Conservation (phyloP, 768 basidiomycete genomes). For the Podaxis sp. region DNA sequence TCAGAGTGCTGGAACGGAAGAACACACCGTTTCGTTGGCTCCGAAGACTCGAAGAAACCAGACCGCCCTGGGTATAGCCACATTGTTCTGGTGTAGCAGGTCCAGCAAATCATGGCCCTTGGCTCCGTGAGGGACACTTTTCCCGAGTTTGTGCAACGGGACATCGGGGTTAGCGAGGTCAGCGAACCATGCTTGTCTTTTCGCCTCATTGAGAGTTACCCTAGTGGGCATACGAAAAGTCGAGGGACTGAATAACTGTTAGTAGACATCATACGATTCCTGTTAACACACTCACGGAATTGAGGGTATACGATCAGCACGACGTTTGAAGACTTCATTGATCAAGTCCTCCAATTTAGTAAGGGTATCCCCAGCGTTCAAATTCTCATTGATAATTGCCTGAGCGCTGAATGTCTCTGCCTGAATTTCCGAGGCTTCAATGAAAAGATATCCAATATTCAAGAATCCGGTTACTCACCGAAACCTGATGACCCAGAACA, state of each 20-base stretch:
- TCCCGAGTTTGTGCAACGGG: slow-evolving; percentile 78
- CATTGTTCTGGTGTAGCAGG: slow-evolving; percentile 70
- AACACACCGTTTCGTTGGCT: slow-evolving; percentile 76
- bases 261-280: background rate
- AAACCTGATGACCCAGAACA: slow-evolving; percentile 49
- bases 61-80: slow-evolving; percentile 78
- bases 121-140: slow-evolving; percentile 83
- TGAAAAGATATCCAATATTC: background rate
- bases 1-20: background rate
- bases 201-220: slow-evolving; percentile 77
- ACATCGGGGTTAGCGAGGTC: slow-evolving; percentile 81
- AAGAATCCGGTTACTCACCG: slow-evolving; percentile 41
- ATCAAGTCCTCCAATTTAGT: slow-evolving; percentile 70
- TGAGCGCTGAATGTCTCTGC: slow-evolving; percentile 66
- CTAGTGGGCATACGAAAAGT: slow-evolving; percentile 81
- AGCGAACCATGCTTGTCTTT: slow-evolving; percentile 79
- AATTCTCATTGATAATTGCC: slow-evolving; percentile 47
- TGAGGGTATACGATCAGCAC: slow-evolving; percentile 51
- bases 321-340: slow-evolving; percentile 70
- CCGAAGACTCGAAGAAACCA: slow-evolving; percentile 90
- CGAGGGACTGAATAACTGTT: slow-evolving; percentile 42
- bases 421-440: slow-evolving; percentile 29
- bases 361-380: slow-evolving; percentile 50
- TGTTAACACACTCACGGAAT: slow-evolving; percentile 56
- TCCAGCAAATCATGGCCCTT: slow-evolving; percentile 86